Conservation (phyloP, 108 stramenopile genomes). For the Stephanodiscus minutulus region DNA sequence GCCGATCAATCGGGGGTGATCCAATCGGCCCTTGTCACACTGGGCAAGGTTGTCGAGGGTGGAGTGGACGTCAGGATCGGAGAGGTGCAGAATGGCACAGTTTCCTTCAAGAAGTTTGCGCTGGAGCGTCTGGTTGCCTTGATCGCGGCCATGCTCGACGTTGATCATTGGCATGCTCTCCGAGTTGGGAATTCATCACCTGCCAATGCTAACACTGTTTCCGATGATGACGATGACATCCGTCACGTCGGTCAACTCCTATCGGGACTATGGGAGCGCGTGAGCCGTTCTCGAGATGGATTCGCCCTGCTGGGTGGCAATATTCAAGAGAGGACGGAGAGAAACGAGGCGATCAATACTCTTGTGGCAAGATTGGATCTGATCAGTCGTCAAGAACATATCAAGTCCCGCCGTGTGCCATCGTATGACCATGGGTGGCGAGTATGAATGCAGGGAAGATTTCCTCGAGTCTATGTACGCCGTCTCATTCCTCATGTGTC, state of each 20-base stretch:
- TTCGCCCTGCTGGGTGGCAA: not conserved
- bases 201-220: not conserved
- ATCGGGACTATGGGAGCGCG: slow-evolving; percentile 7
- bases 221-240: slow-evolving; percentile 6
- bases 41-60: not conserved
- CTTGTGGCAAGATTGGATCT: slow-evolving; percentile 1
- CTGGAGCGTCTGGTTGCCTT: slow-evolving; percentile 9
- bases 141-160: slow-evolving; percentile 1
- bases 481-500: not conserved
- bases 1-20: not conserved
- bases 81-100: not conserved
- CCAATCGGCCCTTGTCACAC: not conserved
- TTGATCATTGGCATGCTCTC: not conserved
- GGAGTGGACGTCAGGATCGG: not conserved
- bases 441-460: not conserved
- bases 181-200: not conserved
- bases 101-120: slow-evolving; percentile 1
- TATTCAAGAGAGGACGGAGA: not conserved
- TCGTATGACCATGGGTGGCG: not conserved
- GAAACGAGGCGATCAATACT: slow-evolving; percentile 4
- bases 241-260: slow-evolving; percentile 9
- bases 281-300: slow-evolving; percentile 3
- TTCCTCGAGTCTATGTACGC: not conserved
- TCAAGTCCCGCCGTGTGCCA: slow-evolving; percentile 1
- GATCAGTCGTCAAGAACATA: not conserved